Evolutionary conservation across 2,329 filamentous ascomycete genomes (phyloP), one percentile per base, ranked within the genome.

Genomic region (Parafenestella ontariensis): DNA sequence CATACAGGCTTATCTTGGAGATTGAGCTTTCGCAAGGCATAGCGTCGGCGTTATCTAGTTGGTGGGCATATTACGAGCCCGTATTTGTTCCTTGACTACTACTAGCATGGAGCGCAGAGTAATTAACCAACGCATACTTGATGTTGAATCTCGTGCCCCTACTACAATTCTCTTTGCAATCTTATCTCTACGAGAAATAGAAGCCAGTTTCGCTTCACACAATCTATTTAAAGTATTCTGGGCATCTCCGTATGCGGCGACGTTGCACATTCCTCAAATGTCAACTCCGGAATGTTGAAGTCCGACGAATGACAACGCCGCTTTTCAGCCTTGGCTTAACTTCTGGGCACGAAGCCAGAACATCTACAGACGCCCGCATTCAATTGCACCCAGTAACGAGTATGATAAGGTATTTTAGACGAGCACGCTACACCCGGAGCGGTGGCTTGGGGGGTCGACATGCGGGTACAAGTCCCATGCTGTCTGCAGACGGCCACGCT

Each of bases 1-100:
- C 37, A 40, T 24, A 24, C 21, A n/a, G n/a, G 20, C 3, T 11
- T 23, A 15, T 15, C 18, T 23, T 40, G 11, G 36, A 40, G 20
- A 15, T 40, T 40, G 13, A 8, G 6, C 5, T 40, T 40, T 40
- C 26, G 37, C 26, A n/a, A 23, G 39, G 31, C 48, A 50, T 50
- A 51, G 48, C 48, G 41, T 51, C 40, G 48, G 41, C 41, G 33
- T 50, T 45, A 10, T 23, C 17, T n/a, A 36, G 29, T n/a, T 4
- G 5, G 13, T 7, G 8, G 11, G 29, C 29, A 15, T 31, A 3
- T 5, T 26, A 26, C 5, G 24, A 26, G 24, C 24, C n/a, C n/a
- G n/a, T n/a, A n/a, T n/a, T n/a, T n/a, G n/a, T n/a, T n/a, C n/a
- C n/a, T n/a, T n/a, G n/a, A n/a, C n/a, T n/a, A n/a, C n/a, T n/a